These are phyloP conservation scores for Hanseniaspora occidentalis DNA, from an alignment of 805 yeast species.

Conservation along the genomic window DNA sequence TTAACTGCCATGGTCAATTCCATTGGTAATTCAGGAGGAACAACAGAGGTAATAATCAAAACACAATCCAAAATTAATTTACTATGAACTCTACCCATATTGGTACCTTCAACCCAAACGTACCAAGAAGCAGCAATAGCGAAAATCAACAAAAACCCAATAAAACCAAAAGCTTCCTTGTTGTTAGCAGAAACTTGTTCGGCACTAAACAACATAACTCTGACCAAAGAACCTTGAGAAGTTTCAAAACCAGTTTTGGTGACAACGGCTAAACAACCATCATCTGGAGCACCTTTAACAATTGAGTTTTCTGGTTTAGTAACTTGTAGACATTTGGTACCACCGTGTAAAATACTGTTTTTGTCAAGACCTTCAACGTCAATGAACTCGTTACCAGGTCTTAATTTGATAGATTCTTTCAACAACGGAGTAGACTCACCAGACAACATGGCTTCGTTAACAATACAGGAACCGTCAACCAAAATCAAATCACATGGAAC, in stretches of 20 bases:
- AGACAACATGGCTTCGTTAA: constrained; percentile 96
- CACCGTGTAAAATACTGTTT: constrained; percentile 84
- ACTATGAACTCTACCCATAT: constrained; percentile 89
- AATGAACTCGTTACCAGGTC: constrained; percentile 58
- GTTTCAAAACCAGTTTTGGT: constrained; percentile 97
- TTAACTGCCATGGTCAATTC: constrained; percentile 98
- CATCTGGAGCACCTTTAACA: constrained; percentile 57
- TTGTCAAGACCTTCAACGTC: constrained; percentile 79
- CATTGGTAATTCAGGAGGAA: constrained; percentile 98
- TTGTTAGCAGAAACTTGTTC: constrained; percentile 95
- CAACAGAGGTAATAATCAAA: constrained; percentile 90
- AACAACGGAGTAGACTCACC: constrained; percentile 97
- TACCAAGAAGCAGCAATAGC: constrained; percentile 96
- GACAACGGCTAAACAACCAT: constrained; percentile 84
- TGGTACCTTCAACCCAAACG: constrained; percentile 96
- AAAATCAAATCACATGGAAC: constrained; percentile 87
- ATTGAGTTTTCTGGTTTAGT: constrained; percentile 46
- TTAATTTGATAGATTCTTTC: constrained; percentile 78
- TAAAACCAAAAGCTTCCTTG: constrained; percentile 86
- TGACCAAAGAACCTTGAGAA: constrained; percentile 91
- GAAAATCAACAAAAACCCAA: constrained; percentile 75
- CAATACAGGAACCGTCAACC: constrained; percentile 84
- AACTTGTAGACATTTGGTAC: constrained; percentile 91
- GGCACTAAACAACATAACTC: constrained; percentile 94
- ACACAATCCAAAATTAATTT: constrained; percentile 92